Evolutionary conservation across 1,284 basidiomycete species (phyloP).

Genomic region (Moesziomyces antarcticus): DNA sequence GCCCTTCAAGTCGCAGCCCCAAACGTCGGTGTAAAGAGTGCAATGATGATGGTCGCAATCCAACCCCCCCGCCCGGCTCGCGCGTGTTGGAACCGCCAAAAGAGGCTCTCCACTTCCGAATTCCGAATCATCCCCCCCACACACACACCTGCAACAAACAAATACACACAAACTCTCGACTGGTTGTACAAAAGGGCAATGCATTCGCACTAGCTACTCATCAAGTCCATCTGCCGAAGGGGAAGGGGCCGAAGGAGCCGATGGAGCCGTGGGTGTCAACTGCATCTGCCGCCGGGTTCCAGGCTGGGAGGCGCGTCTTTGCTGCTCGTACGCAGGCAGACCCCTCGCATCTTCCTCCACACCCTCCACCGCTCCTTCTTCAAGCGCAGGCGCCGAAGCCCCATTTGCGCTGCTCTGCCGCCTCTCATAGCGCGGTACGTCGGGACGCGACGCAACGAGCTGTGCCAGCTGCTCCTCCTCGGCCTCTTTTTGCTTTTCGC

Average conservation of each 20-base stretch:
- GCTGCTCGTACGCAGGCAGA: constrained; percentile 21
- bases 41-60: too few relatives aligned
- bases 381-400: constrained; percentile 23
- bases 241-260: constrained; percentile 11
- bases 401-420: neutral
- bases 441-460: constrained; percentile 33
- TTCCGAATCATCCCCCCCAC: too few relatives aligned
- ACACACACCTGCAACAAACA: too few relatives aligned
- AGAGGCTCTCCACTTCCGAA: too few relatives aligned
- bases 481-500: constrained; percentile 43
- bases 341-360: neutral
- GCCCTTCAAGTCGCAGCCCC: too few relatives aligned
- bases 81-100: too few relatives aligned
- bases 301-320: neutral
- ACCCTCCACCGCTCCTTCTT: constrained; percentile 3
- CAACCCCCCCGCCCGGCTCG: too few relatives aligned
- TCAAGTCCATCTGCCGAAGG: constrained; percentile 12
- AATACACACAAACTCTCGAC: neutral
- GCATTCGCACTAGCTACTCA: constrained; percentile 2
- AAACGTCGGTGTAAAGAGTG: too few relatives aligned
- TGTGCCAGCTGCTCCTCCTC: constrained; percentile 36
- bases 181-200: constrained; percentile 15
- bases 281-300: neutral
- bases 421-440: constrained; percentile 35
- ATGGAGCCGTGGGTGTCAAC: neutral